phyloP scores from a whole-genome alignment of 192 early-diverging fungal species.

The Dissophora ornata region DNA sequence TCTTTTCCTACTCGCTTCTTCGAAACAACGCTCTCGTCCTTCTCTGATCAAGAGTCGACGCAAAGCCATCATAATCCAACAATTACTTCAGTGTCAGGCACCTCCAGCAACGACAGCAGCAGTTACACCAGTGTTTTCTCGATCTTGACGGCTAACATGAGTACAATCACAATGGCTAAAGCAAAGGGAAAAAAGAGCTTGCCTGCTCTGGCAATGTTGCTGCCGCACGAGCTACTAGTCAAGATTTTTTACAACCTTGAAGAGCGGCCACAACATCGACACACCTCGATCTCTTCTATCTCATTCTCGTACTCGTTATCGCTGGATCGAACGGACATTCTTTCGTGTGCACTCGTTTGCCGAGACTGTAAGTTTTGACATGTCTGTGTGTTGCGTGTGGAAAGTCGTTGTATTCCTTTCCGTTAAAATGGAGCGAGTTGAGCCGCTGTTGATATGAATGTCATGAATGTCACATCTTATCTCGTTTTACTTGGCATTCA shows the following conservation, averaged over 20 bases:
- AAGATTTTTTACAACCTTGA: constrained; percentile 46
- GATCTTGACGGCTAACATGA: background rate
- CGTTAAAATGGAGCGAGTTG: too few species aligned
- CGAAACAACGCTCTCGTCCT: too few species aligned
- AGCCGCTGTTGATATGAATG: too few species aligned
- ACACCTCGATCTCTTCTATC: constrained; percentile 30
- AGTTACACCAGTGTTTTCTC: too few species aligned
- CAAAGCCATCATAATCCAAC: too few species aligned
- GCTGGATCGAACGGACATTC: constrained; percentile 20
- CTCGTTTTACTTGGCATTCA: too few species aligned
- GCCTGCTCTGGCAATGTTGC: background rate
- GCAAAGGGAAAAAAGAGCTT: background rate
- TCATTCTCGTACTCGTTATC: constrained; percentile 33
- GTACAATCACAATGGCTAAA: background rate
- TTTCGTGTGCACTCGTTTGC: constrained; percentile 40
- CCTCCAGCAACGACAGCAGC: too few species aligned
- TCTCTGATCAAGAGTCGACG: too few species aligned
- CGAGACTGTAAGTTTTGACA: constrained; percentile 35
- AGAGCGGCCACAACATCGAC: constrained; percentile 38
- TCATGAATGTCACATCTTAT: too few species aligned
- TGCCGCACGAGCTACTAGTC: constrained; percentile 46
- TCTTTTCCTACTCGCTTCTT: too few species aligned
- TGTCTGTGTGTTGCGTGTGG: too few species aligned
- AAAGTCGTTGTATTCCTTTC: too few species aligned
- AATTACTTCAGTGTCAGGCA: background rate